phyloP scores from a whole-genome alignment of 1,284 basidiomycete genomes.

The Apiotrichum sp. region DNA sequence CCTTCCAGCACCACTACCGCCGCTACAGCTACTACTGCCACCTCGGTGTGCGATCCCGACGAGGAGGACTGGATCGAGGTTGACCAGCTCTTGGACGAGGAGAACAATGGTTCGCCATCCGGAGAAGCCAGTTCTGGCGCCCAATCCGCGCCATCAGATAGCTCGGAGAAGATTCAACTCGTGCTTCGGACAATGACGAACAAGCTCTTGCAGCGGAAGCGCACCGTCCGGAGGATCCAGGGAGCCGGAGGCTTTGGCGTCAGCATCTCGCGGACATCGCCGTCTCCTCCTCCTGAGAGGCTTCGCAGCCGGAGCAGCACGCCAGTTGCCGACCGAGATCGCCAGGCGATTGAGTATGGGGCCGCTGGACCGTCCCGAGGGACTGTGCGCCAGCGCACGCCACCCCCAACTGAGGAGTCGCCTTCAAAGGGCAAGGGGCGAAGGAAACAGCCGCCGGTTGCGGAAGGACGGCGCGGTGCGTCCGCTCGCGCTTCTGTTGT shows the following conservation, averaged over 20 bases:
- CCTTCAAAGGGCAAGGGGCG: constrained; percentile 4
- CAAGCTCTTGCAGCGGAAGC: constrained; percentile 46
- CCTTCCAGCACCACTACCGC: background rate
- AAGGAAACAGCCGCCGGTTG: constrained; percentile 12
- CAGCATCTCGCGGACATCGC: background rate
- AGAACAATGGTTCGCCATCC: constrained; percentile 1
- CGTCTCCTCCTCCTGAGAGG: constrained; percentile 1
- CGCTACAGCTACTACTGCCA: background rate
- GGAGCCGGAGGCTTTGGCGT: constrained; percentile 1
- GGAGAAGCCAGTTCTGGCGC: background rate
- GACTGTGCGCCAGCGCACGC: background rate
- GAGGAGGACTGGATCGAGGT: constrained; percentile 47
- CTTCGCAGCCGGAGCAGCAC: constrained; percentile 3
- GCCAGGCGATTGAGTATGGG: constrained; percentile 2
- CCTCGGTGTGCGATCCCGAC: constrained; percentile 5
- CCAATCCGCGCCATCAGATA: constrained; percentile 14
- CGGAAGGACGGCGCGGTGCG: background rate
- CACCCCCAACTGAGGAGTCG: background rate
- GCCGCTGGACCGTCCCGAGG: background rate
- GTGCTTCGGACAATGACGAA: constrained; percentile 50
- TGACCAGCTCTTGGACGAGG: constrained; percentile 23
- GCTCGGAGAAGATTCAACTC: constrained; percentile 42
- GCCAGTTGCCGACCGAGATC: background rate
- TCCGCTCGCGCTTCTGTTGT: background rate
- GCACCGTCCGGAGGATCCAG: constrained; percentile 38